Evolutionary conservation across 2,329 filamentous ascomycete species (phyloP).

Genomic region (Colletotrichum graminicola): DNA sequence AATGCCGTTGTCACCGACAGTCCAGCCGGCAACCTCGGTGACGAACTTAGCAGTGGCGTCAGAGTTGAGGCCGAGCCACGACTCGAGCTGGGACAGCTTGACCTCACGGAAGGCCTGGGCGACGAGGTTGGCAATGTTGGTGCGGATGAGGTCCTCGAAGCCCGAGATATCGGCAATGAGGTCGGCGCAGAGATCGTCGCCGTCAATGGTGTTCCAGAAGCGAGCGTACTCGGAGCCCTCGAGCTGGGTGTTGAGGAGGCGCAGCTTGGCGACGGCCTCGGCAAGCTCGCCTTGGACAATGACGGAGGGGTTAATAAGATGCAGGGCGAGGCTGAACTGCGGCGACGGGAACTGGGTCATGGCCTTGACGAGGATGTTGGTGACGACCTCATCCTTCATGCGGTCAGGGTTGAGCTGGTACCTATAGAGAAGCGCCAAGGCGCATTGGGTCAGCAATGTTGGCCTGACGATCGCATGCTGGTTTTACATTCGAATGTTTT

Average conservation of each 20-base stretch:
- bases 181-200: slow-evolving; percentile 95
- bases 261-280: slow-evolving; percentile 92
- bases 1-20: slow-evolving; percentile 73
- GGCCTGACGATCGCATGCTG: slow-evolving; percentile 1
- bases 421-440: slow-evolving; percentile 60
- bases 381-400: slow-evolving; percentile 95
- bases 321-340: slow-evolving; percentile 93
- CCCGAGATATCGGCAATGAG: slow-evolving; percentile 93
- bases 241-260: slow-evolving; percentile 85
- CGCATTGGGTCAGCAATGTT: slow-evolving; percentile 18
- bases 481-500: slow-evolving; percentile 57
- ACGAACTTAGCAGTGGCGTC: slow-evolving; percentile 82
- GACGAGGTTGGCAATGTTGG: slow-evolving; percentile 89
- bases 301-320: slow-evolving; percentile 88
- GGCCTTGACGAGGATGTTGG: slow-evolving; percentile 98
- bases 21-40: slow-evolving; percentile 88
- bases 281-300: slow-evolving; percentile 78
- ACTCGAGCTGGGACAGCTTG: slow-evolving; percentile 74
- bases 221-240: slow-evolving; percentile 89
- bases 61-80: slow-evolving; percentile 80
- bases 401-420: slow-evolving; percentile 99
- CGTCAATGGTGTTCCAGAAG: slow-evolving; percentile 95
- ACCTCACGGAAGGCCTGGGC: slow-evolving; percentile 84
- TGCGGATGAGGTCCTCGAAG: slow-evolving; percentile 93
- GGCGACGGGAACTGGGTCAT: slow-evolving; percentile 97